Conservation (phyloP, 83 land plant genomes). For the Diphasiastrum complanatum region DNA sequence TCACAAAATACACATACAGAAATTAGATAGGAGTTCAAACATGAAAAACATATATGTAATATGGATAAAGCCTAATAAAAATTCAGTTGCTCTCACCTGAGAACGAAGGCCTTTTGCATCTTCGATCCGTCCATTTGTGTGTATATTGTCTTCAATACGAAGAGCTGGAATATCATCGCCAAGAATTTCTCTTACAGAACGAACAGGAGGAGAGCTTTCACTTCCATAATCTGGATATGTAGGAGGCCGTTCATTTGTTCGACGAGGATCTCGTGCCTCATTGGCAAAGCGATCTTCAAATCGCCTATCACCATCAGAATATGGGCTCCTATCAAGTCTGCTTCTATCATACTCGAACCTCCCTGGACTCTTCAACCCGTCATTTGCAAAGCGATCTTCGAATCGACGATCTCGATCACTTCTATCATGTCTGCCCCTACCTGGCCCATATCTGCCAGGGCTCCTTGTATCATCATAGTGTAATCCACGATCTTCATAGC, state of each 20-base stretch:
- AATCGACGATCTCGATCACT: slow-evolving; percentile 36
- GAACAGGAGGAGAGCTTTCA: slow-evolving; percentile 56
- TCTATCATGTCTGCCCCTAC: slow-evolving; percentile 22
- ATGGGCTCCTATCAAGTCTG: slow-evolving; percentile 50
- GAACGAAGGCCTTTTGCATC: slow-evolving; percentile 29
- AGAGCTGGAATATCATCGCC: slow-evolving; percentile 60
- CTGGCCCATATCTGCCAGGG: slow-evolving; percentile 45
- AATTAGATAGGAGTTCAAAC: too few species aligned
- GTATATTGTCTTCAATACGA: slow-evolving; percentile 45
- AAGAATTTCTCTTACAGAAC: slow-evolving; percentile 71
- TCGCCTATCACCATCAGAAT: slow-evolving; percentile 32
- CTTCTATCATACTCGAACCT: slow-evolving; percentile 49
- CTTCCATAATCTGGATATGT: slow-evolving; percentile 31
- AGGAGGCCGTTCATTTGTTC: slow-evolving; percentile 46
- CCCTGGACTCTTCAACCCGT: too few species aligned
- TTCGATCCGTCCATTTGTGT: slow-evolving; percentile 34
- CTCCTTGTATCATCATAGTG: slow-evolving; percentile 57
- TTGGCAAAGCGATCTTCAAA: slow-evolving; percentile 44
- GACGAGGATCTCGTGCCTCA: slow-evolving; percentile 37
- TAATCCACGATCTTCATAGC: slow-evolving; percentile 37
- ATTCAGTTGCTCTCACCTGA: slow-evolving; percentile 40
- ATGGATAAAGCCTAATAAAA: slow-evolving; percentile 57
- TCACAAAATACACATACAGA: too few species aligned
- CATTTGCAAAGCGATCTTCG: slow-evolving; percentile 29
- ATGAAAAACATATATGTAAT: too few species aligned